Evolutionary conservation across 805 yeast species (phyloP), one percentile per base, ranked within the genome.

Genomic region (Gaillardinia entomophila): DNA sequence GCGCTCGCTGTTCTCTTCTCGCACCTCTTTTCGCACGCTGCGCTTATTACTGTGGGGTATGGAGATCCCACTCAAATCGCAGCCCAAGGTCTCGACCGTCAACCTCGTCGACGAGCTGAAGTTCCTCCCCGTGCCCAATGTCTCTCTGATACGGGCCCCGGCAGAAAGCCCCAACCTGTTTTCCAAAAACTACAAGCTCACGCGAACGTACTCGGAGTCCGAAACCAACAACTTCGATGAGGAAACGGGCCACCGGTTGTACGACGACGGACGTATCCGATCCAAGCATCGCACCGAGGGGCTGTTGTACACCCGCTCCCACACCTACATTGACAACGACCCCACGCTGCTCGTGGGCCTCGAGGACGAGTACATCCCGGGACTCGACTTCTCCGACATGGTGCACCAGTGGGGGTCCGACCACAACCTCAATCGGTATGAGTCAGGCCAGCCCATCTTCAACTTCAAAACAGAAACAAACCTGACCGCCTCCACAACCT

Each of bases 281-380:
- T 33, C 43, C 17, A 49, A 48, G 38, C n/a, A n/a, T n/a, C n/a
- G n/a, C n/a, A n/a, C n/a, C n/a, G n/a, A n/a, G n/a, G n/a, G n/a
- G n/a, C n/a, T n/a, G n/a, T 47, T 62, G 23, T 60, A 59, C 40
- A 46, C 61, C 8, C 43, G 60, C 4, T 60, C 66, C 1, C 66
- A 63, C 37, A 38, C 37, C 28, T 28, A 31, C 20, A 29, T 34
- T 4, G 46, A 42, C 19, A 42, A 35, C 16, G 36, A 41, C 25
- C 33, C 32, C 4, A 30, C 19, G 14, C 26, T 27, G 17, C 41
- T 49, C 24, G 48, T 36, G 22, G 88, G 86, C 1, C 60, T 82
- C 42, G 82, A 78, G 46, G 90, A 82, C 51, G 92, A 84, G 48
- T 83, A 82, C 46, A 71, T 84, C 12, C 90, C 90, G 0, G 84